Evolutionary conservation across 768 basidiomycete species (phyloP), one percentile per base, ranked within the genome.

Genomic region (Phylloporus scabripes): DNA sequence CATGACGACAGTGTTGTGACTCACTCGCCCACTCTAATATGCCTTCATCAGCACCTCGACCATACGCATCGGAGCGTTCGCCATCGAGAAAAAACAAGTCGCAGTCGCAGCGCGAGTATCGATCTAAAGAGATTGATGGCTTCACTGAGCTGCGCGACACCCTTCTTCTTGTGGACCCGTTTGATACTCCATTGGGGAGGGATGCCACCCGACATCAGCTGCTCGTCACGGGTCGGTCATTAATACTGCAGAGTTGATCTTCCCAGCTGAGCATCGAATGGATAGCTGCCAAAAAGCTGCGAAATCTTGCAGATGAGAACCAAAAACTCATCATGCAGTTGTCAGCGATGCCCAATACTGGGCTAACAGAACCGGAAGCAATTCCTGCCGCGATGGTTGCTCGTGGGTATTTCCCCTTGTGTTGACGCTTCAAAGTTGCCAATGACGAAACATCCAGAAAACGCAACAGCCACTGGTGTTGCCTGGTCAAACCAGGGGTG

Each of bases 281-380:
- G 20, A 54, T 34, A 45, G 72, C 79, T 40, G 77, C 77, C 1
- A 78, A 74, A 72, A 76, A 80, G 63, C 73, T 78, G 74, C 51
- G 59, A 42, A 46, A 53, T 28, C 62, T 62, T 6, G 59, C 59
- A 1, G 53, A 61, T 14, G 59, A 62, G 31, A 62, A 62, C 38
- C 48, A 64, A 56, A 46, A 48, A 5, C 60, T 61, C 15, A 29
- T 44, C 10, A 23, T 46, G 11, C 42, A 14, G 26, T 8, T 64
- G 33, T 61, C 58, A 36, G 58, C 49, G 5, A 33, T 49, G n/a
- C 43, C 54, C 24, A 37, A 32, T 15, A 7, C n/a, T 40, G 42
- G 11, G 2, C 4, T 5, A 20, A 32, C 40, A 7, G 34, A 39
- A n/a, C 18, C 45, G 36, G 48, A 46, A 4, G 21, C 14, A 24